phyloP scores from a whole-genome alignment of 2,329 filamentous ascomycete genomes.

The Pestalotiopsis sp. region DNA sequence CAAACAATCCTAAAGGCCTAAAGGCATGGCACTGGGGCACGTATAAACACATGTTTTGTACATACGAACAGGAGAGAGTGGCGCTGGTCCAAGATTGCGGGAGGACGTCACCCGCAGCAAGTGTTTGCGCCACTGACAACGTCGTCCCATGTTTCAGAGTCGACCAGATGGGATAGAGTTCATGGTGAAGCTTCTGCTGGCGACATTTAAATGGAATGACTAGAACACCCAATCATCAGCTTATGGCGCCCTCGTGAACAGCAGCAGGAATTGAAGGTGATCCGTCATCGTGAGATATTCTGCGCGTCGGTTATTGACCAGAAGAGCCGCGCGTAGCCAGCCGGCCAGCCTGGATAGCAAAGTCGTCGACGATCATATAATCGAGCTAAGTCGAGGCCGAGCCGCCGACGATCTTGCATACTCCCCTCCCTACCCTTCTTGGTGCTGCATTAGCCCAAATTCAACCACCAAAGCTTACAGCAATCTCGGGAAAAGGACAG shows the following conservation, averaged over 20 bases:
- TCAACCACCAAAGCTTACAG: neutral
- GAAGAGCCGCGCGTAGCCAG: neutral
- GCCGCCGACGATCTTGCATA: neutral
- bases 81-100: neutral
- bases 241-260: too few relatives aligned
- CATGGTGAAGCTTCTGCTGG: too few relatives aligned
- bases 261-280: too few relatives aligned
- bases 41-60: neutral
- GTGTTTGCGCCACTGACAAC: too few relatives aligned
- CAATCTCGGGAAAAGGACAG: neutral
- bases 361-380: neutral
- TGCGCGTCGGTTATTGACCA: neutral
- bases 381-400: neutral
- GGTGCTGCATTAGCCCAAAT: neutral
- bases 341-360: too few relatives aligned
- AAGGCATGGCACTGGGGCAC: neutral
- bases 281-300: too few relatives aligned
- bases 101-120: too few relatives aligned
- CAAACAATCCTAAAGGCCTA: neutral
- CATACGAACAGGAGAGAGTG: neutral
- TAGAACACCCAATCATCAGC: too few relatives aligned
- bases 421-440: neutral
- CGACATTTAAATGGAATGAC: too few relatives aligned
- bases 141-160: too few relatives aligned
- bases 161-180: too few relatives aligned